Evolutionary conservation across 345 rosid genomes (phyloP).

Genomic region (Cardamine chenopodiifolia): DNA sequence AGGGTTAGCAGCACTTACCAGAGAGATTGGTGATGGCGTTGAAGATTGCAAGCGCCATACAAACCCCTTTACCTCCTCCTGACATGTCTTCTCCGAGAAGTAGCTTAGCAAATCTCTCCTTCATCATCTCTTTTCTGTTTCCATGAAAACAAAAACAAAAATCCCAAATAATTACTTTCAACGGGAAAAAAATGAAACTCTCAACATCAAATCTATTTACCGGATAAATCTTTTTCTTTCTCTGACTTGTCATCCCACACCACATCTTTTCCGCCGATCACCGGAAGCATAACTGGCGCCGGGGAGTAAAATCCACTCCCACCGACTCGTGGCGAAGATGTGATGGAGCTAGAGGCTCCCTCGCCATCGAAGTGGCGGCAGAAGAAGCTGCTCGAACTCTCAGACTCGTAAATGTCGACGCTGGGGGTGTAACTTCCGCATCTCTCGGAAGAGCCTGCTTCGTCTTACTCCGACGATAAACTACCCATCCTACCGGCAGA

Average conservation of each 20-base stretch:
- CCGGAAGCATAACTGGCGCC: slow-evolving; percentile 61
- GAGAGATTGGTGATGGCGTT: slow-evolving; percentile 98
- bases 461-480: slow-evolving; percentile 68
- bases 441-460: slow-evolving; percentile 65
- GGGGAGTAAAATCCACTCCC: slow-evolving; percentile 55
- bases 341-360: slow-evolving; percentile 65
- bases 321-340: slow-evolving; percentile 58
- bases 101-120: slow-evolving; percentile 95
- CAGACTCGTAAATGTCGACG: slow-evolving; percentile 95
- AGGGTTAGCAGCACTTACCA: slow-evolving; percentile 44
- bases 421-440: slow-evolving; percentile 93
- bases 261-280: slow-evolving; percentile 60
- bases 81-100: slow-evolving; percentile 99
- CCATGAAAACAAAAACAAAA: not conserved
- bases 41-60: slow-evolving; percentile 96
- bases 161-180: not conserved
- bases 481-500: slow-evolving; percentile 54
- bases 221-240: slow-evolving; percentile 67
- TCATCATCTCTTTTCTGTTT: slow-evolving; percentile 91
- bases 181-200: too few species aligned
- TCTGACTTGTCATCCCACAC: slow-evolving; percentile 67
- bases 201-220: slow-evolving; percentile 44
- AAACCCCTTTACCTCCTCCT: slow-evolving; percentile 98
- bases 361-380: slow-evolving; percentile 69
- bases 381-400: slow-evolving; percentile 87